These are phyloP conservation scores for Aspergillus bridgeri DNA, from an alignment of 495 filamentous ascomycete genomes.

Conservation along the genomic window DNA sequence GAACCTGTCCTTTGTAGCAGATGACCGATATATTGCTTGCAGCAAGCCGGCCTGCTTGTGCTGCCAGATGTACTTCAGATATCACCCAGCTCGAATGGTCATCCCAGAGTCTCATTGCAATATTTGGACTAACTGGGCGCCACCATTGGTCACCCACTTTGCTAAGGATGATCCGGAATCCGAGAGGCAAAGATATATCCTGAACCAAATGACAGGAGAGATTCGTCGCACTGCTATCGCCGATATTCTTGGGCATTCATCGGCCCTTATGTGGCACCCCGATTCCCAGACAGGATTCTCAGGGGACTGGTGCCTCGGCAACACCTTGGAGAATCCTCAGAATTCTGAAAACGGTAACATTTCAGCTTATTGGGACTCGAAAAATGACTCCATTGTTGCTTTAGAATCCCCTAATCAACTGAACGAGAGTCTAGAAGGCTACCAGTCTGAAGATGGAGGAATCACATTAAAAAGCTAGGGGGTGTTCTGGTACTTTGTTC, in stretches of 20 bases:
- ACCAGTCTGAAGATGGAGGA: no score
- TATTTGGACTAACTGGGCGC: conserved; percentile 23
- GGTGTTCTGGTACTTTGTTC: no score
- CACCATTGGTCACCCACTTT: conserved; percentile 13
- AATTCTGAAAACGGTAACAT: neutral
- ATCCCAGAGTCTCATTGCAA: conserved; percentile 19
- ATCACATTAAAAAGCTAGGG: no score
- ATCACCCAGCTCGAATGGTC: conserved; percentile 24
- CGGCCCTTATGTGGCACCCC: conserved; percentile 18
- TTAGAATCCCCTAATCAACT: no score
- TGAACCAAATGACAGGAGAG: conserved; percentile 21
- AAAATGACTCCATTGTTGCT: no score
- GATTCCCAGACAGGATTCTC: conserved; percentile 14
- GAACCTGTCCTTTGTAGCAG: conserved; percentile 15
- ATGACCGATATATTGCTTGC: conserved; percentile 25
- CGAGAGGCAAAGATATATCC: conserved; percentile 13
- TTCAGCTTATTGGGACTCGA: no score
- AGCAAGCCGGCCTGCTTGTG: conserved; percentile 30
- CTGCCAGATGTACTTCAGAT: conserved; percentile 25
- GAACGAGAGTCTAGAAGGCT: no score
- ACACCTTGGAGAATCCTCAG: neutral
- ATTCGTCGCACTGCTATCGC: conserved; percentile 13
- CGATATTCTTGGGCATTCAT: conserved; percentile 17
- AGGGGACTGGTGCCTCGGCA: neutral
- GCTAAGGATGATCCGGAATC: conserved; percentile 8